Conservation (phyloP, 2,329 filamentous ascomycete species). For the Pseudogymnoascus sp. region DNA sequence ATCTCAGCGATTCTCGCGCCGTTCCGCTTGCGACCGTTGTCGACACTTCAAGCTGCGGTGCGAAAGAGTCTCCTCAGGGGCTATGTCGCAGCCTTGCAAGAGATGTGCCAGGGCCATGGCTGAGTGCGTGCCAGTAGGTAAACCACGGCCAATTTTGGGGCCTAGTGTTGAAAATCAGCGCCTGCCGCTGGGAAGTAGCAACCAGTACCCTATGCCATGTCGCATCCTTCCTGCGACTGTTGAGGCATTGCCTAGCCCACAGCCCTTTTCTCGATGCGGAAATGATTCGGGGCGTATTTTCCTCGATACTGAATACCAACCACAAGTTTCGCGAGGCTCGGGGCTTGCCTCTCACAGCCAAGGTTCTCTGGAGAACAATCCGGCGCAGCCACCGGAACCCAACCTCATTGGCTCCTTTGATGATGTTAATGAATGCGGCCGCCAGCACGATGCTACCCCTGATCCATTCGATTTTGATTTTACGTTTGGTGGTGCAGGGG, state of each 20-base stretch:
- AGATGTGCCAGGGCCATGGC: neutral
- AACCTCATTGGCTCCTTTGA: neutral
- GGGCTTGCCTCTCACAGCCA: neutral
- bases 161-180: neutral
- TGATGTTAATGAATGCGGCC: neutral
- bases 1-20: neutral
- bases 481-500: neutral
- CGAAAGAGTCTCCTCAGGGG: neutral
- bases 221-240: neutral
- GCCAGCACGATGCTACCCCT: neutral
- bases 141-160: neutral
- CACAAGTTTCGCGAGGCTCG: neutral
- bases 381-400: neutral
- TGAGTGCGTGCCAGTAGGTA: neutral
- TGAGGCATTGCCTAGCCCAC: neutral
- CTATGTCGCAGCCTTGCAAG: neutral
- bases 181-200: neutral
- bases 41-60: neutral
- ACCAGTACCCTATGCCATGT: neutral
- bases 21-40: neutral
- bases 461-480: neutral
- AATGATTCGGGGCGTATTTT: neutral
- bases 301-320: neutral
- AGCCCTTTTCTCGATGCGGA: neutral
- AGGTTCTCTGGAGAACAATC: neutral